Conservation (phyloP, 192 early-diverging fungal species). For the Linnemannia exigua region DNA sequence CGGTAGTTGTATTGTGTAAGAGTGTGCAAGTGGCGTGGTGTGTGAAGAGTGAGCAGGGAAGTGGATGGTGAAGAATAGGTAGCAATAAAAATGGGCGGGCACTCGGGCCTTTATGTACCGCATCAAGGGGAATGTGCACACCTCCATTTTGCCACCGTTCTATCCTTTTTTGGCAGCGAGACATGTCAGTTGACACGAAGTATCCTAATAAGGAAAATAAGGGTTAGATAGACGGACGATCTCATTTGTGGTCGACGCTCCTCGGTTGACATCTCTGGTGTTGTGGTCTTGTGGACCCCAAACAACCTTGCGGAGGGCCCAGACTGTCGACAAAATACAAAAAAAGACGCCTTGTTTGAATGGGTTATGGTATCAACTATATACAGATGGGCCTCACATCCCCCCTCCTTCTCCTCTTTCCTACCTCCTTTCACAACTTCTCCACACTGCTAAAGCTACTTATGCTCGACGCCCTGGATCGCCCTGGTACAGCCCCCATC, state of each 20-base stretch:
- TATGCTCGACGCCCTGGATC: slow-evolving; percentile 35
- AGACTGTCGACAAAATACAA: no score
- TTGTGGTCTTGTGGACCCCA: not conserved
- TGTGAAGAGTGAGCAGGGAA: not conserved
- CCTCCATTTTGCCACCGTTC: not conserved
- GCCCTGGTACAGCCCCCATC: slow-evolving; percentile 17
- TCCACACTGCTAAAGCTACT: slow-evolving; percentile 28
- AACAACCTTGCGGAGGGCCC: no score
- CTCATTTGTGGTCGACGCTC: not conserved
- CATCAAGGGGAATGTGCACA: no score
- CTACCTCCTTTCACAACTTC: slow-evolving; percentile 6
- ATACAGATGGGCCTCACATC: no score
- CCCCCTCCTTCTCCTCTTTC: not conserved
- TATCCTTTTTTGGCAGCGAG: not conserved
- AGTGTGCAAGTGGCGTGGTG: not conserved
- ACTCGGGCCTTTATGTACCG: not conserved
- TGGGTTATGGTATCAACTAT: no score
- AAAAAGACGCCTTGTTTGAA: no score
- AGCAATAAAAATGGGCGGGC: not conserved
- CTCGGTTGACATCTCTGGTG: no score
- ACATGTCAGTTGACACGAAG: not conserved
- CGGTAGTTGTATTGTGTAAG: not conserved
- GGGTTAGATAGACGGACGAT: not conserved
- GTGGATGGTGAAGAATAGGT: no score
- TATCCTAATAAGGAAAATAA: not conserved